Conservation (phyloP, 2,329 filamentous ascomycete genomes). For the Calonectria henricotiae region DNA sequence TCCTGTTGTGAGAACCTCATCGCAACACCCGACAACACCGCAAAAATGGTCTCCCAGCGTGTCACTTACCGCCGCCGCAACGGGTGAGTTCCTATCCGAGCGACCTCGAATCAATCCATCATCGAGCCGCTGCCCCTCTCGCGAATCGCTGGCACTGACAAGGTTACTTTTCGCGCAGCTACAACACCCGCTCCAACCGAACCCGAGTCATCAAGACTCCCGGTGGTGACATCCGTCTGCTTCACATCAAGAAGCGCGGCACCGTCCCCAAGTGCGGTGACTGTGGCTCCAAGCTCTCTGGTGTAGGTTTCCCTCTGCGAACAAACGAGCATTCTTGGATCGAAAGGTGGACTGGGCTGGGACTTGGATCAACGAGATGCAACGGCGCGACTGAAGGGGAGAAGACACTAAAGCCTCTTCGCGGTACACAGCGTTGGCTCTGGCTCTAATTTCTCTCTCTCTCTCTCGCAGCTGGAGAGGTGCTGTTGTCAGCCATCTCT, state of each 20-base stretch:
- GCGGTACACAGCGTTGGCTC: background rate
- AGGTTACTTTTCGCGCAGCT: conserved; percentile 69
- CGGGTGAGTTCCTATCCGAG: conserved; percentile 73
- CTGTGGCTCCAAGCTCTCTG: conserved; percentile 97
- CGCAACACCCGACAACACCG: conserved; percentile 61
- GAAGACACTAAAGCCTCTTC: conserved; percentile 11
- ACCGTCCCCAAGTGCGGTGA: conserved; percentile 99
- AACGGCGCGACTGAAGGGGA: conserved; percentile 24
- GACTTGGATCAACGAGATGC: conserved; percentile 31
- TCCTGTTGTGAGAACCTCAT: conserved; percentile 58
- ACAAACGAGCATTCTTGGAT: conserved; percentile 39
- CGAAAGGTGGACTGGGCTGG: conserved; percentile 39
- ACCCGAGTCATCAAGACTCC: conserved; percentile 97
- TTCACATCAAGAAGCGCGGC: conserved; percentile 99
- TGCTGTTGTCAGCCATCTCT: conserved; percentile 5
- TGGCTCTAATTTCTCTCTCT: background rate
- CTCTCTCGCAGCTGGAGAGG: background rate
- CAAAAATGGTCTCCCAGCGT: conserved; percentile 74
- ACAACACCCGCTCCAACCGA: conserved; percentile 99
- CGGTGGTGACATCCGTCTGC: conserved; percentile 93
- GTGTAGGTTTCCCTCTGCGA: conserved; percentile 79
- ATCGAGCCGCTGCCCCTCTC: conserved; percentile 37
- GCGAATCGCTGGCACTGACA: conserved; percentile 48
- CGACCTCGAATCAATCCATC: conserved; percentile 42
- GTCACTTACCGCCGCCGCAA: conserved; percentile 84